These are phyloP conservation scores for Colletotrichum sp. DNA, from an alignment of 2,329 filamentous ascomycete species.

Conservation along the genomic window DNA sequence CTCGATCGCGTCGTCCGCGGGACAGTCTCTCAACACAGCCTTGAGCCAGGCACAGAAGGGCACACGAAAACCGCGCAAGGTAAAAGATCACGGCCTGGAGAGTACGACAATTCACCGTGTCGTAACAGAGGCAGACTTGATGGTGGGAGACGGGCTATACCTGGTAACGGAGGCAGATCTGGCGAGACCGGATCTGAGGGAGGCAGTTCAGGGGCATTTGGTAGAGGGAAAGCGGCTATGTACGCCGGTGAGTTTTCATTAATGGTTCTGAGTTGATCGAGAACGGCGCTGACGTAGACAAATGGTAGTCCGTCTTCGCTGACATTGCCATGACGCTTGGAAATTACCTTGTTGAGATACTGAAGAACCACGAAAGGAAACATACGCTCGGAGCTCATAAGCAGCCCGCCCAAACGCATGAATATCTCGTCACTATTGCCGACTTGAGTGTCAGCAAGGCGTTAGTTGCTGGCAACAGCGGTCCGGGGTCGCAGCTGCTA, in stretches of 20 bases:
- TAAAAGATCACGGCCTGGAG: background rate
- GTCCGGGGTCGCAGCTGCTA: background rate
- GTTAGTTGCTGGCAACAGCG: background rate
- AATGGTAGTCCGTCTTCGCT: background rate
- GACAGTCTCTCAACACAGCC: background rate
- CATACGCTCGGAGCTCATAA: background rate
- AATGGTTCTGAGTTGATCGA: background rate
- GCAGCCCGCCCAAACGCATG: background rate
- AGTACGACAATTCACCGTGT: background rate
- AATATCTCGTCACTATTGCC: background rate
- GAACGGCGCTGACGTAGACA: background rate
- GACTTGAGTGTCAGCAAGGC: background rate
- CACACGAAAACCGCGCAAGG: background rate
- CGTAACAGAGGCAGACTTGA: background rate
- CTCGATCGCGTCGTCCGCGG: background rate
- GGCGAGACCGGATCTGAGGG: background rate
- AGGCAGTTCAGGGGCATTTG: background rate
- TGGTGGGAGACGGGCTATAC: background rate
- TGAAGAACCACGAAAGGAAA: background rate
- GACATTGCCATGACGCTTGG: background rate
- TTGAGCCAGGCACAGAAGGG: background rate
- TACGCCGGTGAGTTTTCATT: background rate
- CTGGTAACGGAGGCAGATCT: background rate
- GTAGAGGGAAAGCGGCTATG: background rate
- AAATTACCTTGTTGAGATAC: background rate